phyloP scores from a whole-genome alignment of 306 rosid genomes.

The Lagenaria siceraria region DNA sequence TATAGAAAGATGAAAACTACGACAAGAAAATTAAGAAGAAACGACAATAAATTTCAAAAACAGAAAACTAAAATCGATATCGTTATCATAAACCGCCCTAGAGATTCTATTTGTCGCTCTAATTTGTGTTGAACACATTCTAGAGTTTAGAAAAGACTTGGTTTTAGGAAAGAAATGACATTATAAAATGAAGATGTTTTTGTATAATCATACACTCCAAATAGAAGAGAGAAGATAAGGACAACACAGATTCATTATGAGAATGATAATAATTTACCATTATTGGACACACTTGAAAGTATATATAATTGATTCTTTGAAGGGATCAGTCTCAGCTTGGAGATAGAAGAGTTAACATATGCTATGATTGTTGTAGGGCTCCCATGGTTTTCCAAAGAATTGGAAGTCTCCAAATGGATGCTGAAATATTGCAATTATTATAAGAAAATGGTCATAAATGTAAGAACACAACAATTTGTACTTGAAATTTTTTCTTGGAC shows the following conservation, averaged over 20 bases:
- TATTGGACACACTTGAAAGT: background rate
- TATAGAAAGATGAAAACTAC: no score
- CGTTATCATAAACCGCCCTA: no score
- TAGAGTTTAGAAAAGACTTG: background rate
- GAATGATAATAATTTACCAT: background rate
- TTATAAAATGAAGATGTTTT: background rate
- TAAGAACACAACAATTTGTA: background rate
- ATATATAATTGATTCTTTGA: background rate
- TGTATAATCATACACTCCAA: background rate
- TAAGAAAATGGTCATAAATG: background rate
- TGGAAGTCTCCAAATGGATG: constrained; percentile 53
- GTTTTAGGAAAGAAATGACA: background rate
- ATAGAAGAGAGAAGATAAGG: background rate
- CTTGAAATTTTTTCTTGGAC: background rate
- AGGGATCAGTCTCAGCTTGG: background rate
- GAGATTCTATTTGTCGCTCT: no score
- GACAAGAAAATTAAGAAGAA: no score
- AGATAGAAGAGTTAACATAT: background rate
- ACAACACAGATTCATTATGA: background rate
- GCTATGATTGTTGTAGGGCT: constrained; percentile 31
- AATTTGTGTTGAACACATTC: no score
- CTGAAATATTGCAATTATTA: constrained; percentile 24
- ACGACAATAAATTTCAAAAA: no score
- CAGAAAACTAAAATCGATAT: no score
- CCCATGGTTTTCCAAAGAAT: constrained; percentile 47